Conservation (phyloP, 768 basidiomycete species). For the Crucibulum laeve region DNA sequence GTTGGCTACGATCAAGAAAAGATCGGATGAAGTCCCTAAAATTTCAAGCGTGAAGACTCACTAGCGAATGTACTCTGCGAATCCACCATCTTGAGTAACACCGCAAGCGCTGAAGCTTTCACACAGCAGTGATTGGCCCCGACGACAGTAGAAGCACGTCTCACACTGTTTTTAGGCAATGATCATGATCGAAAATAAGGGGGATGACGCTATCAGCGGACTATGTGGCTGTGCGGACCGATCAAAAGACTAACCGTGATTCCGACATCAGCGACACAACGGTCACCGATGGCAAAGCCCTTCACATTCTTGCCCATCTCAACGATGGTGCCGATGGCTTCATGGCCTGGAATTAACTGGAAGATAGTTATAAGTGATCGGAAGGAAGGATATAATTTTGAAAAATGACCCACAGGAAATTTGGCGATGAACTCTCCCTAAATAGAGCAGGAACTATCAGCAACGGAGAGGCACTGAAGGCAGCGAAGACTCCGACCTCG, state of each 20-base stretch:
- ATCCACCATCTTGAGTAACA: slow-evolving; percentile 79
- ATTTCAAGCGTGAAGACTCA: slow-evolving; percentile 42
- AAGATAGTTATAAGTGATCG: background rate
- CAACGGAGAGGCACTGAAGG: background rate
- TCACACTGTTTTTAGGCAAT: slow-evolving; percentile 55
- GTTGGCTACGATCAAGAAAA: slow-evolving; percentile 18
- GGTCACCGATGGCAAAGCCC: slow-evolving; percentile 73
- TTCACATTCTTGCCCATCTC: slow-evolving; percentile 79
- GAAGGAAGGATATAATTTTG: slow-evolving; percentile 28
- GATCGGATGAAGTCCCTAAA: background rate
- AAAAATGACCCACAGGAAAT: slow-evolving; percentile 48
- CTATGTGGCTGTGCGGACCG: background rate
- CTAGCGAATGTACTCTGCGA: slow-evolving; percentile 72
- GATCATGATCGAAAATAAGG: slow-evolving; percentile 1
- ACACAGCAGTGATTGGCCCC: slow-evolving; percentile 81
- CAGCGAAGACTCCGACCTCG: slow-evolving; percentile 32
- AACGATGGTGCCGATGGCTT: slow-evolving; percentile 63
- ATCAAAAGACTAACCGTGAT: slow-evolving; percentile 1
- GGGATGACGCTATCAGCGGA: background rate
- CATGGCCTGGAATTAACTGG: slow-evolving; percentile 40
- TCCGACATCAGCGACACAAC: slow-evolving; percentile 67
- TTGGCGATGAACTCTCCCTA: slow-evolving; percentile 64
- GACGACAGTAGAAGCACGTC: slow-evolving; percentile 83
- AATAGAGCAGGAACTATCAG: background rate
- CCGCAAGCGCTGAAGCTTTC: slow-evolving; percentile 82